Evolutionary conservation across 2,329 filamentous ascomycete genomes (phyloP).

Genomic region (Fusarium sublunatum): DNA sequence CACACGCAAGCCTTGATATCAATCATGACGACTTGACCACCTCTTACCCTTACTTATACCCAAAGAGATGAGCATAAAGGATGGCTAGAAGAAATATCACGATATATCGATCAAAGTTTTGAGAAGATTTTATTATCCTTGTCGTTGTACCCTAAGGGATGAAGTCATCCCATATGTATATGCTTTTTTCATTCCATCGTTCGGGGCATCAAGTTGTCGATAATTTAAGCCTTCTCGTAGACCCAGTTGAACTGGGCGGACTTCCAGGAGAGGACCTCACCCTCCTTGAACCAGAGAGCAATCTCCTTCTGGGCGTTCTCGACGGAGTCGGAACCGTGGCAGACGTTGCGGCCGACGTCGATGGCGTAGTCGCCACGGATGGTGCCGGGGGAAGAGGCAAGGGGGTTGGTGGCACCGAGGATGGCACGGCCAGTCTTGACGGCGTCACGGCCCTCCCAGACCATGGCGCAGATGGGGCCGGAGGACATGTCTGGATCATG

Average conservation of each 20-base stretch:
- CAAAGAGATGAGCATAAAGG: no score
- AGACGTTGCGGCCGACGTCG: slow-evolving; percentile 91
- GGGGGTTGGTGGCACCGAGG: slow-evolving; percentile 99
- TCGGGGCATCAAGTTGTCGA: slow-evolving; percentile 38
- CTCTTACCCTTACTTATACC: no score
- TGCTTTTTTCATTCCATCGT: slow-evolving; percentile 42
- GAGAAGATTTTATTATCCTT: slow-evolving; percentile 44
- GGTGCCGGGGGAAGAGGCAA: slow-evolving; percentile 93
- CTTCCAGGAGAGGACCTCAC: slow-evolving; percentile 89
- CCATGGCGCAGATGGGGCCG: slow-evolving; percentile 98
- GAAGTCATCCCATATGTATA: slow-evolving; percentile 40
- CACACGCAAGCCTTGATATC: slow-evolving; percentile 43
- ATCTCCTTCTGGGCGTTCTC: slow-evolving; percentile 99
- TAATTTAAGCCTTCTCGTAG: slow-evolving; percentile 84
- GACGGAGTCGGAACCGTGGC: slow-evolving; percentile 98
- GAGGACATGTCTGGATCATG: slow-evolving; percentile 83
- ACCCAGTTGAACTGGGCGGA: slow-evolving; percentile 88
- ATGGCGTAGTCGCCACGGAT: slow-evolving; percentile 96
- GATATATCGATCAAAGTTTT: slow-evolving; percentile 2
- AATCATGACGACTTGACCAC: slow-evolving; percentile 10
- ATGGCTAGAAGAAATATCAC: not conserved
- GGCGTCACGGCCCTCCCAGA: slow-evolving; percentile 98
- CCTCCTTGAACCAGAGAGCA: slow-evolving; percentile 94
- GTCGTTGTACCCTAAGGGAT: slow-evolving; percentile 41
- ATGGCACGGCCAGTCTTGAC: slow-evolving; percentile 98